Percentiles rank a stretch among this genome's conserved stretches.
Evolutionary conservation across 148 eudicot genomes (phyloP).

Genomic region (Polygonum maritimum): DNA sequence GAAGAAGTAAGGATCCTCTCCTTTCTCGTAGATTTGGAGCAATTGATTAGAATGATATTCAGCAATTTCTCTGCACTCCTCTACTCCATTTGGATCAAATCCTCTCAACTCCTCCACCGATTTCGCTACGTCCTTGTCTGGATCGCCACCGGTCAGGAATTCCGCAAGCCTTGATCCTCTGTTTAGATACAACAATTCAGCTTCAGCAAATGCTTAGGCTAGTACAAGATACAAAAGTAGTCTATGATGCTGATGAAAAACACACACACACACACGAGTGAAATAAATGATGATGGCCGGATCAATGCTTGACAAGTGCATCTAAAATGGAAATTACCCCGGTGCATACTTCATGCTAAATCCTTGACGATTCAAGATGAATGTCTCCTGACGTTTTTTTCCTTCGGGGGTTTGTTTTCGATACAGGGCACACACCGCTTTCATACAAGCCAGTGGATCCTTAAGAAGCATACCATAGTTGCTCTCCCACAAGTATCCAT

Average conservation of each 20-base stretch:
- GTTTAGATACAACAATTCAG: background rate
- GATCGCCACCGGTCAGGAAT: slow-evolving; percentile 58
- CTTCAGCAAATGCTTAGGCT: too few relatives aligned
- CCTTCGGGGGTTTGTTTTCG: slow-evolving; percentile 48
- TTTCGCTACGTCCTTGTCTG: slow-evolving; percentile 34
- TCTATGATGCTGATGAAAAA: too few relatives aligned
- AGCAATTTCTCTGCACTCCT: too few relatives aligned
- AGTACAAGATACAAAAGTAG: too few relatives aligned
- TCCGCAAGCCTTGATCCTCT: slow-evolving; percentile 57
- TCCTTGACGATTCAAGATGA: slow-evolving; percentile 32
- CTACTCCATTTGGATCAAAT: too few relatives aligned
- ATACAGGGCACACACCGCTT: slow-evolving; percentile 72
- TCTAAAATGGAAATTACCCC: slow-evolving; percentile 18
- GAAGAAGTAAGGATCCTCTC: too few relatives aligned
- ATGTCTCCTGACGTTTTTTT: slow-evolving; percentile 21
- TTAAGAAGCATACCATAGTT: slow-evolving; percentile 81
- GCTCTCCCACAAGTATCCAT: slow-evolving; percentile 44
- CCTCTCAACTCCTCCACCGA: slow-evolving; percentile 37
- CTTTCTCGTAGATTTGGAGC: too few relatives aligned
- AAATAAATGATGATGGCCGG: too few relatives aligned
- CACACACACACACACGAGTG: too few relatives aligned
- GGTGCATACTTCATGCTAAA: slow-evolving; percentile 61
- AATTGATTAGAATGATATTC: too few relatives aligned
- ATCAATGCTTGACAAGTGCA: too few relatives aligned
- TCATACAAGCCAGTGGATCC: slow-evolving; percentile 64